phyloP scores from a whole-genome alignment of 192 early-diverging fungal species.

The Linnemannia exigua region DNA sequence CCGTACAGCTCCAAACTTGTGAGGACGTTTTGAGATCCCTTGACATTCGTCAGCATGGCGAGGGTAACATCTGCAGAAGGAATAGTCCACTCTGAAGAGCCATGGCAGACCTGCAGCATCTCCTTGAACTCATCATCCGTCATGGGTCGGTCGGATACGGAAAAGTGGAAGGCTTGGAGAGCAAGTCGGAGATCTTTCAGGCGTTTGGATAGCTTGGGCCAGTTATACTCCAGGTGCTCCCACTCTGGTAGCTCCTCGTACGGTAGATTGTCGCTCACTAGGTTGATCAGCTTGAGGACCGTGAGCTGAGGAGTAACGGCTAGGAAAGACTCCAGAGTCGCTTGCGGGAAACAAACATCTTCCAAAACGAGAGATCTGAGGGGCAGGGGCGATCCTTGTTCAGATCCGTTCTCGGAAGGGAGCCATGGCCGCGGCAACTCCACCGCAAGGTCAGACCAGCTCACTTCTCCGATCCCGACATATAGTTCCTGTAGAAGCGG shows the following conservation, averaged over 20 bases:
- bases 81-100: not conserved
- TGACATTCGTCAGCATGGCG: not conserved
- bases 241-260: not conserved
- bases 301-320: not conserved
- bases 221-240: not conserved
- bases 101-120: not conserved
- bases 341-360: not conserved
- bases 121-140: not conserved
- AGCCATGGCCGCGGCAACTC: not conserved
- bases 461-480: not conserved
- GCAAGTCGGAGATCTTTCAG: not conserved
- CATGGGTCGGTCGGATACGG: not conserved
- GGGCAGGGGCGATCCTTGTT: not conserved
- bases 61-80: not conserved
- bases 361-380: conserved; percentile 3
- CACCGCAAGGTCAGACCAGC: not conserved
- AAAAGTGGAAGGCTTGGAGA: not conserved
- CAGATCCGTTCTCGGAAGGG: not conserved
- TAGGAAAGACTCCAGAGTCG: not conserved
- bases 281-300: conserved; percentile 1
- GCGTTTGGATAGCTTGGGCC: not conserved
- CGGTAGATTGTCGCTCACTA: not conserved
- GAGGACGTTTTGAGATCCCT: not conserved
- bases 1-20: not conserved
- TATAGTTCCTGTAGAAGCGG: not conserved